Evolutionary conservation across 441 rosid species (phyloP), one percentile per base, ranked within the genome.

Genomic region (Eruca vesicaria): DNA sequence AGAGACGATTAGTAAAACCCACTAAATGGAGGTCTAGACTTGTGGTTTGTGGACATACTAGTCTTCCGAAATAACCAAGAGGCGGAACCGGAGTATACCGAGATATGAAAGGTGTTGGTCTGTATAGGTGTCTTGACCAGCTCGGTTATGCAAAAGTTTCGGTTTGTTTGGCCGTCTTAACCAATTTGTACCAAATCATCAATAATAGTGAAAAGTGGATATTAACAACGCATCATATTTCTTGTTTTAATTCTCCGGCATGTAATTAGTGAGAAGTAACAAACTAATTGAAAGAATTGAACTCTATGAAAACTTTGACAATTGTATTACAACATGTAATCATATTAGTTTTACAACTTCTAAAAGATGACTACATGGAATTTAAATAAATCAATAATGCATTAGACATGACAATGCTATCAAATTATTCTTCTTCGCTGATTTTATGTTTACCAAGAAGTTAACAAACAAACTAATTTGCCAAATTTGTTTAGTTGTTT

Each of bases 51-150:
- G 45, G 63, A 70, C 67, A 64, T 63, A 76, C 20, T 69, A 52
- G 79, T 55, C 18, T 56, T 16, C 12, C 6, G 45, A 66, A 66
- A 71, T 66, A 29, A 52, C 48, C 18, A 72, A 72, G 57, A 52
- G 43, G 68, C 26, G 23, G 15, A 31, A 72, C 66, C 55, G 70
- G 60, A 41, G 59, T 41, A 55, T 31, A 23, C 81, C 74, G 74
- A 68, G 71, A 72, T 23, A 15, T 60, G 61, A 38, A 21, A 16
- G 14, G 14, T 56, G 76, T 57, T 64, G 66, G 62, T 78, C 73
- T 78, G 77, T 72, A 78, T 72, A 78, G 77, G 58, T 26, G 72
- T 77, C 45, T 71, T 66, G 58, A 50, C 80, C 80, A 66, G 65
- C 61, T 78, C 70, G 74, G 77, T 72, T 67, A 26, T 60, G 69